Evolutionary conservation across 192 early-diverging fungal genomes (phyloP), one percentile per base, ranked within the genome.

Genomic region (Backusella morwellensis): DNA sequence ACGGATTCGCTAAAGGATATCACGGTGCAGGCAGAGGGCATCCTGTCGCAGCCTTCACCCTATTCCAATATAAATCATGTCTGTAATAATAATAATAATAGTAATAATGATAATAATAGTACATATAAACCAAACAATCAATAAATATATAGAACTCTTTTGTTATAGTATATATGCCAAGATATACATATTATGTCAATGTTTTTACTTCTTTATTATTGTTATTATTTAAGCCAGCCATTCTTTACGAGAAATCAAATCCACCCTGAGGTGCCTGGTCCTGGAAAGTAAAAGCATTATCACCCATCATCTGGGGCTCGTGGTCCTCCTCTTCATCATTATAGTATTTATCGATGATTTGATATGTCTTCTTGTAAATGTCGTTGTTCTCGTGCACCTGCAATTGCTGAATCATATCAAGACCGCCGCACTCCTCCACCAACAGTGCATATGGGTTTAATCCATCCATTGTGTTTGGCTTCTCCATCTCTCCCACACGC

Each of bases 381-480:
- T 85, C 81, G 9, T 23, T 59, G 59, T 88, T 88, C 17, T 84
- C 80, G 63, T 88, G 85, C 8, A 23, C 69, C 71, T 88, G 87
- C 6, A 88, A 68, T 7, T 82, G 63, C 50, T 84, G 77, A 23
- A 88, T 84, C 35, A 67, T 66, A 44, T 88, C 87, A 32, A 84
- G 70, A 0, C 87, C 87, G 6, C 85, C 87, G 70, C 80, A 84
- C 66, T 86, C 87, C 56, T 88, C 87, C 36, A 88, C 72, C 29
- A 70, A 69, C n/a, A 85, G 32, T 4, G 84, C 80, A 72, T 79
- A 87, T 4, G 35, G 75, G 72, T 88, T 87, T 21, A 66, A 36
- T 32, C 72, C 79, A 29, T 81, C 75, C 38, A 68, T 69, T 40
- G 68, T 47, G 23, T 73, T 68, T 17, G 17, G 11, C 4, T 66